Conservation (phyloP, 768 basidiomycete species). For the Russula abietina region DNA sequence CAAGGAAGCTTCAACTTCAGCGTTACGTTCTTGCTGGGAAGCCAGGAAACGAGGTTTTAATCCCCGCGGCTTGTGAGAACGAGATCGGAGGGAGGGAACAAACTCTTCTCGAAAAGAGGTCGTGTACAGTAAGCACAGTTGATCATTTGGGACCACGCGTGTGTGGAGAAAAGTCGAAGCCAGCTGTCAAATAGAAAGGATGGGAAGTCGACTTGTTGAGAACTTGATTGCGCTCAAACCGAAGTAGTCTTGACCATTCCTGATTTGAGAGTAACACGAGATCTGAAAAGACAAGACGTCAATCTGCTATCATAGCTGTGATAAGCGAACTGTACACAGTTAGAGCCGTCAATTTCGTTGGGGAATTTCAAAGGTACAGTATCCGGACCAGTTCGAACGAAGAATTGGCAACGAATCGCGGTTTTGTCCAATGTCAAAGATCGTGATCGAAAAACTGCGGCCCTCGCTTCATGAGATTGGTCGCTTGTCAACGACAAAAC, state of each 20-base stretch:
- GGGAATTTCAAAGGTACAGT: too few relatives aligned
- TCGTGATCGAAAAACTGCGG: neutral
- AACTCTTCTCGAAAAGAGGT: neutral
- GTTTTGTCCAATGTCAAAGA: neutral
- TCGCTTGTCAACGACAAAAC: neutral
- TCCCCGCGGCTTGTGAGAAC: conserved; percentile 3
- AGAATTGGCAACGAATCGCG: neutral
- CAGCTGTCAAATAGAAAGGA: neutral
- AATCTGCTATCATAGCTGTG: too few relatives aligned
- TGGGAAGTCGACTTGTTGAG: neutral
- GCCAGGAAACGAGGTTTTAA: conserved; percentile 12
- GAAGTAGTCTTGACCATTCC: too few relatives aligned
- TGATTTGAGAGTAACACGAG: too few relatives aligned
- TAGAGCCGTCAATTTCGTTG: too few relatives aligned
- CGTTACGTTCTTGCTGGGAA: conserved; percentile 18
- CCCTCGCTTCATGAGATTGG: neutral
- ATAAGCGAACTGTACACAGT: too few relatives aligned
- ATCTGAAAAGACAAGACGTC: too few relatives aligned
- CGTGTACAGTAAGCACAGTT: neutral
- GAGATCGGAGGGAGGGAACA: too few relatives aligned
- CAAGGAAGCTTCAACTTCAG: conserved; percentile 12
- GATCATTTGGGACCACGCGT: neutral
- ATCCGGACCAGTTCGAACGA: neutral
- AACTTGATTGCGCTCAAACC: neutral
- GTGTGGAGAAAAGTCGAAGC: neutral